Percentiles rank a stretch among this genome's conserved stretches.
Conservation (phyloP, 106 monocot genomes). For the Dendrobium officinale region DNA sequence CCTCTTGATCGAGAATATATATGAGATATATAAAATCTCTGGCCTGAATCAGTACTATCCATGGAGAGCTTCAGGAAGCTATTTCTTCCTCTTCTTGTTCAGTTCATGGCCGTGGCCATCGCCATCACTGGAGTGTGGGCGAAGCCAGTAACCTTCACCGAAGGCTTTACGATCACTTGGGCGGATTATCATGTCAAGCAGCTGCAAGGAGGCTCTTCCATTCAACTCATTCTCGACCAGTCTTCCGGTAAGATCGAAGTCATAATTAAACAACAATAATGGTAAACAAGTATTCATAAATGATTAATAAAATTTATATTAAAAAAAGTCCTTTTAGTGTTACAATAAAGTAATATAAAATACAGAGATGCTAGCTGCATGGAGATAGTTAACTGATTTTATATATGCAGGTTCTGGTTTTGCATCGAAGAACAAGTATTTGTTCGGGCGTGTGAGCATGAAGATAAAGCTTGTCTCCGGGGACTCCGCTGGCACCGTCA, state of each 20-base stretch:
- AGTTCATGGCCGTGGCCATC: neutral
- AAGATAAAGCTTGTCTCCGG: conserved; percentile 39
- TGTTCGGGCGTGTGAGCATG: conserved; percentile 52
- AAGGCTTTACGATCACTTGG: conserved; percentile 17
- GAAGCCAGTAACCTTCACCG: neutral
- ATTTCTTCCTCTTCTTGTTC: neutral
- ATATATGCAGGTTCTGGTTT: conserved; percentile 29
- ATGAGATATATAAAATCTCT: too few relatives aligned
- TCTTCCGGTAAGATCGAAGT: conserved; percentile 19
- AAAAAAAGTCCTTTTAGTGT: too few relatives aligned
- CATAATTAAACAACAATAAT: neutral
- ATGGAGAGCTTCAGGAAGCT: neutral
- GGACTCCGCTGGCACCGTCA: conserved; percentile 51
- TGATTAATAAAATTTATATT: neutral
- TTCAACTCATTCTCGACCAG: conserved; percentile 38
- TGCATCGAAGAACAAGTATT: conserved; percentile 30
- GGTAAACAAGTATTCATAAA: neutral
- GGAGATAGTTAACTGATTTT: neutral
- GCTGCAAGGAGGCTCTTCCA: conserved; percentile 21
- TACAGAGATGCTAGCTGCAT: neutral
- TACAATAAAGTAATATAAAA: too few relatives aligned
- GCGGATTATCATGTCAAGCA: conserved; percentile 36
- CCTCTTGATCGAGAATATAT: too few relatives aligned
- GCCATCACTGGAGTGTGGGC: neutral
- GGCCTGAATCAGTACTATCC: too few relatives aligned